These are phyloP conservation scores for Lizanozyma gosingica DNA, from an alignment of 1,139 yeast species.

Conservation along the genomic window DNA sequence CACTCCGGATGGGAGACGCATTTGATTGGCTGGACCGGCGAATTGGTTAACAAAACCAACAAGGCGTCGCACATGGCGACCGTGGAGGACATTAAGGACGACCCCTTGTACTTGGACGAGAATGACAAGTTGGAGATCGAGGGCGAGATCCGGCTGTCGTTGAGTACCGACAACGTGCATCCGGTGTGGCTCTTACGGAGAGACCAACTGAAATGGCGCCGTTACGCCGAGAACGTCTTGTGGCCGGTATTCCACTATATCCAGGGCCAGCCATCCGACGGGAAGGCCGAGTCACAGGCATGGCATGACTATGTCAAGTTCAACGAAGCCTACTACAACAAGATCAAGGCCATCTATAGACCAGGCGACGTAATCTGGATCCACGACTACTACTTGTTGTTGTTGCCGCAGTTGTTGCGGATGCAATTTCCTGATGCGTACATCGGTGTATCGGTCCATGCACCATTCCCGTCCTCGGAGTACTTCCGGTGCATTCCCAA, in stretches of 20 bases:
- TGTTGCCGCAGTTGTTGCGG: slow-evolving; percentile 79
- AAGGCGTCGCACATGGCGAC: slow-evolving; percentile 12
- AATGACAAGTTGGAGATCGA: slow-evolving; percentile 46
- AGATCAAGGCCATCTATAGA: slow-evolving; percentile 59
- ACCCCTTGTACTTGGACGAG: slow-evolving; percentile 53
- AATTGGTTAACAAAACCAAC: slow-evolving; percentile 40
- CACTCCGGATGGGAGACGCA: slow-evolving; percentile 81
- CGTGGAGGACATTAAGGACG: slow-evolving; percentile 34
- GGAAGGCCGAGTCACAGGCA: slow-evolving; percentile 63
- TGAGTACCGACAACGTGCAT: slow-evolving; percentile 47
- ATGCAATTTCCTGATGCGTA: slow-evolving; percentile 74
- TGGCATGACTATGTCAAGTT: slow-evolving; percentile 89
- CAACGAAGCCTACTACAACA: slow-evolving; percentile 84
- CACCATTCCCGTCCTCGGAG: slow-evolving; percentile 95
- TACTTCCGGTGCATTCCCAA: slow-evolving; percentile 83
- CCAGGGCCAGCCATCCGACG: slow-evolving; percentile 58
- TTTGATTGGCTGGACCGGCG: slow-evolving; percentile 95
- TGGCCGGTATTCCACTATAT: slow-evolving; percentile 97
- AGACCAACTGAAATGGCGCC: slow-evolving; percentile 74
- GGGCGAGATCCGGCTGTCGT: slow-evolving; percentile 30
- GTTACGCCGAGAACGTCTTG: slow-evolving; percentile 78
- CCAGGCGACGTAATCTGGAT: slow-evolving; percentile 95
- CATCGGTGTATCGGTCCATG: slow-evolving; percentile 78
- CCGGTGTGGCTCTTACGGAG: slow-evolving; percentile 81
- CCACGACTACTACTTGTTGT: slow-evolving; percentile 81